These are phyloP conservation scores for Ganoderma boninense DNA, from an alignment of 1,284 basidiomycete genomes.

Conservation along the genomic window DNA sequence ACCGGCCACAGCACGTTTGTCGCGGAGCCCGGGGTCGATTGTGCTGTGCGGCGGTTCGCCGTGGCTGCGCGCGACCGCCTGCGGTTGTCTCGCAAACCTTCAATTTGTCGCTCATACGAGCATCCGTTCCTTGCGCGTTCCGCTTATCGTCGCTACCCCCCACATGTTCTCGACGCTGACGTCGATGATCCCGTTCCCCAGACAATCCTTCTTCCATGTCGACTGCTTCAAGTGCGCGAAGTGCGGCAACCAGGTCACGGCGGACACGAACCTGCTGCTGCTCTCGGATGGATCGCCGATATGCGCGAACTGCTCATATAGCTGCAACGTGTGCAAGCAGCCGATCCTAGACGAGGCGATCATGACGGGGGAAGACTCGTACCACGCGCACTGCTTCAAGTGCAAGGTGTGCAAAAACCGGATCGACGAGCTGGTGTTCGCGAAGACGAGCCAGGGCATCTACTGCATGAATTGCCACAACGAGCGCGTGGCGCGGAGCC, in stretches of 20 bases:
- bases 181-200: constrained; percentile 41
- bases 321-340: constrained; percentile 90
- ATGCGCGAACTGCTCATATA: constrained; percentile 97
- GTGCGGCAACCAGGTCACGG: constrained; percentile 80
- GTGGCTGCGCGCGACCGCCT: background rate
- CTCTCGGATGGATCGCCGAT: constrained; percentile 97
- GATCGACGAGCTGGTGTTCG: constrained; percentile 98
- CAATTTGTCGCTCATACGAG: background rate
- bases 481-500: constrained; percentile 92
- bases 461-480: constrained; percentile 99
- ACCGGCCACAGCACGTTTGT: background rate
- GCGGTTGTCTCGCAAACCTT: constrained; percentile 9
- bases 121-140: constrained; percentile 2
- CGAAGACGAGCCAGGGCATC: constrained; percentile 97
- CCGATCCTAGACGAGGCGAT: constrained; percentile 97
- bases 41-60: background rate
- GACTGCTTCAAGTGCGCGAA: constrained; percentile 89
- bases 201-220: constrained; percentile 85
- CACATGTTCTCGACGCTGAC: constrained; percentile 13
- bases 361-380: constrained; percentile 98
- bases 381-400: constrained; percentile 98
- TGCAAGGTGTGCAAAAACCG: constrained; percentile 94
- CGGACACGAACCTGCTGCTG: constrained; percentile 95
- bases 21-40: background rate
- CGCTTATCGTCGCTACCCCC: background rate